These are phyloP conservation scores for Pseudopithomyces maydicus DNA, from an alignment of 2,329 filamentous ascomycete species.

Conservation along the genomic window DNA sequence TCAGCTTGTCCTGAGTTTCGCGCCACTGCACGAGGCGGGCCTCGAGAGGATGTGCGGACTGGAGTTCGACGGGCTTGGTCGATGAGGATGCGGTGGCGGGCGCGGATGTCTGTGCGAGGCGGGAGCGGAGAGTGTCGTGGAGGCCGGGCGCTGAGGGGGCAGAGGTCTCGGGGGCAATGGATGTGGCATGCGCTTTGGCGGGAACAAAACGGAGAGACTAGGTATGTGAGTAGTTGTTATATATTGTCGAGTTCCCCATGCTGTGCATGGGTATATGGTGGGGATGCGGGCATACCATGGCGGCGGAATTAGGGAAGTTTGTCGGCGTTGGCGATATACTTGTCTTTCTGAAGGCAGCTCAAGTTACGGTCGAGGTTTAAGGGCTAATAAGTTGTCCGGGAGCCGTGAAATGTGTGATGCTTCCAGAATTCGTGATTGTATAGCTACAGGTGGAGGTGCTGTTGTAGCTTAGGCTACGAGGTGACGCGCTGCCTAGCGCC, in stretches of 20 bases:
- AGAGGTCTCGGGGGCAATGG: constrained; percentile 59
- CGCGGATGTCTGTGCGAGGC: constrained; percentile 65
- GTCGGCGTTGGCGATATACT: background rate
- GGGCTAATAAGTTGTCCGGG: background rate
- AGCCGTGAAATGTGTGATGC: background rate
- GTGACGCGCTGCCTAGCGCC: constrained; percentile 4
- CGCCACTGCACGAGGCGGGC: constrained; percentile 88
- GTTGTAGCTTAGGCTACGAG: constrained; percentile 7
- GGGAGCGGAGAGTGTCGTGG: constrained; percentile 89
- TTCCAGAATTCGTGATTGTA: background rate
- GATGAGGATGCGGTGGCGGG: constrained; percentile 27
- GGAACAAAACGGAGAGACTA: constrained; percentile 92
- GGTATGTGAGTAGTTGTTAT: background rate
- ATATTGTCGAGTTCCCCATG: background rate
- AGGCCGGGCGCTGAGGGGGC: constrained; percentile 92
- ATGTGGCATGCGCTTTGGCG: constrained; percentile 62
- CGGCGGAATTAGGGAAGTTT: background rate
- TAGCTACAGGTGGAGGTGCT: background rate
- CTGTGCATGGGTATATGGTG: background rate
- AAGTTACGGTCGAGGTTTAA: background rate
- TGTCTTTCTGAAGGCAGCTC: background rate
- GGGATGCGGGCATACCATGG: constrained; percentile 2
- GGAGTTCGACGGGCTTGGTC: constrained; percentile 49
- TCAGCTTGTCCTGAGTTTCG: constrained; percentile 81
- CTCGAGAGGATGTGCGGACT: constrained; percentile 86